Conservation (phyloP, 495 filamentous ascomycete genomes). For the Podospora pseudocomata region DNA sequence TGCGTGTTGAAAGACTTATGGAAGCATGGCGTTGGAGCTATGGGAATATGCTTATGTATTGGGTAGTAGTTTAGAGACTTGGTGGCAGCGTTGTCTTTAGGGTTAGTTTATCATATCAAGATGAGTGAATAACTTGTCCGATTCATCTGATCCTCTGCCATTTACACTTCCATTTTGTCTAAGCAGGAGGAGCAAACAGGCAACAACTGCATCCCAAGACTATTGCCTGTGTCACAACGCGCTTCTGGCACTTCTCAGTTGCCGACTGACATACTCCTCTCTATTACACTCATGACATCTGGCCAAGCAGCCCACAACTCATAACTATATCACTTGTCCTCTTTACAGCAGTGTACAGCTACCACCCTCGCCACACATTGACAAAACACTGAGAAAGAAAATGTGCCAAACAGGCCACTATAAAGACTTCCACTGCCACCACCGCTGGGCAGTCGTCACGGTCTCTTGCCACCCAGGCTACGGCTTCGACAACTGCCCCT, state of each 20-base stretch:
- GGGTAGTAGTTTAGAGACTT: too few relatives aligned
- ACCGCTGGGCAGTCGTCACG: conserved; percentile 38
- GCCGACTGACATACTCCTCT: neutral
- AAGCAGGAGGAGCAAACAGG: neutral
- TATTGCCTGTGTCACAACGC: neutral
- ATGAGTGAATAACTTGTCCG: neutral
- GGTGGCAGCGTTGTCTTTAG: neutral
- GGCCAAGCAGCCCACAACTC: neutral
- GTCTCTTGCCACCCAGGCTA: conserved; percentile 34
- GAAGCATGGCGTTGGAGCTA: too few relatives aligned
- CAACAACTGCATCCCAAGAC: neutral
- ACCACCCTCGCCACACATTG: neutral
- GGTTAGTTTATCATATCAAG: neutral
- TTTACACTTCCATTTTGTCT: neutral
- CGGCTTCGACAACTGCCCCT: conserved; percentile 37
- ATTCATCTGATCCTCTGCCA: neutral
- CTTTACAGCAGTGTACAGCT: neutral
- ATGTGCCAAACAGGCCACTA: conserved; percentile 36
- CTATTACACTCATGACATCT: neutral
- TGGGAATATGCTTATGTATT: too few relatives aligned
- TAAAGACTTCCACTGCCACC: conserved; percentile 35
- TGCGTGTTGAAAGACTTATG: too few relatives aligned
- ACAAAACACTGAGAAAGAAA: neutral
- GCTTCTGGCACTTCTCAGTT: neutral
- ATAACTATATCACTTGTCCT: neutral